A percentile compares a stretch with the other conserved stretches of the same genome.
Evolutionary conservation across 768 basidiomycete species (phyloP).

Genomic region (Lactifluus rugatus): DNA sequence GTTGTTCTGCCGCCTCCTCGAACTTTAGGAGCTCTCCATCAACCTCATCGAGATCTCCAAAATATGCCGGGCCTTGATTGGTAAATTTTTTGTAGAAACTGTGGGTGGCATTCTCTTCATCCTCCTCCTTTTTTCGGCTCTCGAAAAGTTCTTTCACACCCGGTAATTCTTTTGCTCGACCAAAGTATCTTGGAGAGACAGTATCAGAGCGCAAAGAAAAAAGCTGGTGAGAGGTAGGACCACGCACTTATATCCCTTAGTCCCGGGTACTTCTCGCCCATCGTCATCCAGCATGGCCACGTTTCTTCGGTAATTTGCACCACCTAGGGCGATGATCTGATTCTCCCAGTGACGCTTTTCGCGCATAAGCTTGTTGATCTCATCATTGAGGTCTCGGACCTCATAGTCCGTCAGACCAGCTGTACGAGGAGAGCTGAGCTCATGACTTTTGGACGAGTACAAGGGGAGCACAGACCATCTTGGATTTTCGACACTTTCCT

Average conservation of each 20-base stretch:
- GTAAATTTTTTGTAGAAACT: constrained; percentile 81
- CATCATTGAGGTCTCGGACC: constrained; percentile 91
- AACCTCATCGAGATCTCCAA: constrained; percentile 81
- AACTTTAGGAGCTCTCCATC: constrained; percentile 57
- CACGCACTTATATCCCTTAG: constrained; percentile 88
- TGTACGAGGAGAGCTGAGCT: constrained; percentile 25
- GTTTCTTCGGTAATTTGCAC: constrained; percentile 91
- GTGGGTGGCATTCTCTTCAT: constrained; percentile 74
- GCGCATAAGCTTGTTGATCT: constrained; percentile 90
- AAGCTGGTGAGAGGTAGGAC: too few relatives aligned
- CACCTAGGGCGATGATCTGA: constrained; percentile 91
- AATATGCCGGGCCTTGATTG: constrained; percentile 81
- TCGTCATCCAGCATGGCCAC: constrained; percentile 92
- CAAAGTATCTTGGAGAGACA: constrained; percentile 68
- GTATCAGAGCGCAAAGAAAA: not conserved
- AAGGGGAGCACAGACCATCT: constrained; percentile 49
- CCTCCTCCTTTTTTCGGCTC: constrained; percentile 75
- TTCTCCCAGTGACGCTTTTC: constrained; percentile 99
- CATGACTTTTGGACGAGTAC: not conserved
- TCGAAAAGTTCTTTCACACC: constrained; percentile 94
- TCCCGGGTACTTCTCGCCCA: constrained; percentile 92
- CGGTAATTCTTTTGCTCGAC: constrained; percentile 90
- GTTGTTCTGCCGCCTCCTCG: constrained; percentile 63
- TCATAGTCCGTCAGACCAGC: constrained; percentile 93
- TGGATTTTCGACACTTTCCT: constrained; percentile 98